These are phyloP conservation scores for Verruconis gallopava DNA, from an alignment of 2,329 filamentous ascomycete species.

Conservation along the genomic window DNA sequence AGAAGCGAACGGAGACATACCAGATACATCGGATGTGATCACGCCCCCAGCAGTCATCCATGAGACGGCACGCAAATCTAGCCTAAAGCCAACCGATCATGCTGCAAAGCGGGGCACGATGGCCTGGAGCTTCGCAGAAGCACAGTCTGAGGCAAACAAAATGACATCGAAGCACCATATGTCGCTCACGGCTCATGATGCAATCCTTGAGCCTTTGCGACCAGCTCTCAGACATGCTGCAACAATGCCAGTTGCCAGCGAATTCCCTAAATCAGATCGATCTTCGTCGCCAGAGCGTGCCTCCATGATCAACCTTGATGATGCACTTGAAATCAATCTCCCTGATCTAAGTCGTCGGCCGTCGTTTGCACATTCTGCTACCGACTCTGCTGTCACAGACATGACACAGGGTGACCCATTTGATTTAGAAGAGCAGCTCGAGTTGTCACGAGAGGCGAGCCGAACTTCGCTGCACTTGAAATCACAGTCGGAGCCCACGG, in stretches of 20 bases:
- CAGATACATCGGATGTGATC: constrained; percentile 11
- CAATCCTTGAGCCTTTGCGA: constrained; percentile 17
- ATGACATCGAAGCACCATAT: constrained; percentile 18
- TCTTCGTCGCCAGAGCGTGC: constrained; percentile 22
- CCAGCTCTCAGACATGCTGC: constrained; percentile 28
- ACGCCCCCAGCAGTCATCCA: constrained; percentile 9
- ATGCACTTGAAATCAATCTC: constrained; percentile 20
- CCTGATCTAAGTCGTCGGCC: constrained; percentile 29
- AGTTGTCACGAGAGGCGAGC: constrained; percentile 25
- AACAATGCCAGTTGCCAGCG: constrained; percentile 27
- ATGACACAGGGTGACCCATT: constrained; percentile 34
- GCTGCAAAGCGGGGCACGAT: constrained; percentile 30
- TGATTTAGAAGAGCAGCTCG: constrained; percentile 34
- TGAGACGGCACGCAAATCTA: constrained; percentile 5
- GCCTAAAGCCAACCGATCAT: constrained; percentile 9
- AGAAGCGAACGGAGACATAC: not conserved
- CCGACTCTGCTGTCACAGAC: constrained; percentile 23
- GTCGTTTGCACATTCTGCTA: constrained; percentile 26
- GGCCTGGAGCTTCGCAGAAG: constrained; percentile 34
- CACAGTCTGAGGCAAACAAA: constrained; percentile 22
- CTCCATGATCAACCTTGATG: constrained; percentile 34
- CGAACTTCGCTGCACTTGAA: constrained; percentile 27
- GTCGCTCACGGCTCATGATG: constrained; percentile 2
- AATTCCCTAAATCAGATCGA: constrained; percentile 22
- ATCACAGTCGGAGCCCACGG: constrained; percentile 27